Conservation (phyloP, 495 filamentous ascomycete genomes). For the Arthonia radiata region DNA sequence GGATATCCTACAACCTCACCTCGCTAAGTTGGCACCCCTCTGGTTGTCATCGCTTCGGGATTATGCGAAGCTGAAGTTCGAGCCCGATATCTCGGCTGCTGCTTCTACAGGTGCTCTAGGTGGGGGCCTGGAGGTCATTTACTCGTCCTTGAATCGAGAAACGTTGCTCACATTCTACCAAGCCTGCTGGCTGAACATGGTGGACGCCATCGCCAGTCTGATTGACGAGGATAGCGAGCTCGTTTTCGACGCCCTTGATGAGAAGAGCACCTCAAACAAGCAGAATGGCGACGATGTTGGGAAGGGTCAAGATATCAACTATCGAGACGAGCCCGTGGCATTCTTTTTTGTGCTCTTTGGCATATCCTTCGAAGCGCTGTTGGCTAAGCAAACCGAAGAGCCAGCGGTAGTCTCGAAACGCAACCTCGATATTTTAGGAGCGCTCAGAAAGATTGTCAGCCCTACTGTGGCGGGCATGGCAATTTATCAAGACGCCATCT, state of each 20-base stretch:
- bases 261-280: constrained; percentile 30
- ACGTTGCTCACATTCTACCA: constrained; percentile 90
- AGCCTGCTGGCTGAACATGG: constrained; percentile 86
- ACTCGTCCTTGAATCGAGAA: constrained; percentile 80
- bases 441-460: constrained; percentile 80
- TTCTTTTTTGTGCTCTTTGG: constrained; percentile 99
- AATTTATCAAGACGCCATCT: constrained; percentile 86
- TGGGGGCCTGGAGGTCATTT: constrained; percentile 67
- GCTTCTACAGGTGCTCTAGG: constrained; percentile 45
- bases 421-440: constrained; percentile 73
- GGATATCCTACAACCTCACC: constrained; percentile 72
- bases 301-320: constrained; percentile 57
- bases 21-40: constrained; percentile 64
- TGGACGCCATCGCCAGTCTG: constrained; percentile 90
- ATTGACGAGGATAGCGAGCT: constrained; percentile 95
- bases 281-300: constrained; percentile 12
- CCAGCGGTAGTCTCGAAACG: too few relatives aligned
- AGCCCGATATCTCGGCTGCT: constrained; percentile 79
- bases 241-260: constrained; percentile 88
- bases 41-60: constrained; percentile 88
- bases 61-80: constrained; percentile 80
- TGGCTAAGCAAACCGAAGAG: constrained; percentile 64
- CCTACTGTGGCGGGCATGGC: constrained; percentile 91
- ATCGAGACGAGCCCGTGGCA: constrained; percentile 88
- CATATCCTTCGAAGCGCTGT: constrained; percentile 84